A percentile compares a stretch with the other conserved stretches of the same genome.
phyloP scores from a whole-genome alignment of 2,329 filamentous ascomycete species.

The Aspergillus clavatus region DNA sequence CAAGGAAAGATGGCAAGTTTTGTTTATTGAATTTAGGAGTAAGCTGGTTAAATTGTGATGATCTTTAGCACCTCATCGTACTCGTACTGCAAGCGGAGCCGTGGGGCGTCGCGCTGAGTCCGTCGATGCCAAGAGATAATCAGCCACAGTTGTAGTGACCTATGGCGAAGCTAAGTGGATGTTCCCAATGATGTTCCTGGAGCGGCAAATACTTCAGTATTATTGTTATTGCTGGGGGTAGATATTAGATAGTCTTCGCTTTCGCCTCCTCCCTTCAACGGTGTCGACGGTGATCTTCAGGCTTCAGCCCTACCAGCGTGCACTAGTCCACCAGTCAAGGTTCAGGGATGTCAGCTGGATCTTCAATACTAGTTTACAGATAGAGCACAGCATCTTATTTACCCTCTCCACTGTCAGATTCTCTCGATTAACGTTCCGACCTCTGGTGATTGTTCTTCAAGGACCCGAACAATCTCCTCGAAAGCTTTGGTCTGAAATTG shows the following conservation, averaged over 20 bases:
- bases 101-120: constrained; percentile 19
- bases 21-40: not conserved
- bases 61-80: constrained; percentile 2
- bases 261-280: not conserved
- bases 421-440: constrained; percentile 13
- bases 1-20: not conserved
- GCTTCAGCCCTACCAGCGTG: constrained; percentile 3
- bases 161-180: too few species aligned
- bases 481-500: constrained; percentile 37
- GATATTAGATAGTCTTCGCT: not conserved
- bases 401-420: not conserved
- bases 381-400: not conserved
- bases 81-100: constrained; percentile 15
- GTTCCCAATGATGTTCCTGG: too few species aligned
- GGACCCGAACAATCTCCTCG: constrained; percentile 37
- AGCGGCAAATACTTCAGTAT: too few species aligned
- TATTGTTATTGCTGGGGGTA: too few species aligned
- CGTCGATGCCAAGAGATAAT: constrained; percentile 12
- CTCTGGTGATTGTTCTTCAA: constrained; percentile 23
- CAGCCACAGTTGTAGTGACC: too few species aligned
- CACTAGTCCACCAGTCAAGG: not conserved
- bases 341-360: too few species aligned
- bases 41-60: constrained; percentile 1
- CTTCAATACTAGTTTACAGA: not conserved
- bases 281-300: constrained; percentile 1